phyloP scores from a whole-genome alignment of 352 stramenopile species.

The Globisporangium polare region DNA sequence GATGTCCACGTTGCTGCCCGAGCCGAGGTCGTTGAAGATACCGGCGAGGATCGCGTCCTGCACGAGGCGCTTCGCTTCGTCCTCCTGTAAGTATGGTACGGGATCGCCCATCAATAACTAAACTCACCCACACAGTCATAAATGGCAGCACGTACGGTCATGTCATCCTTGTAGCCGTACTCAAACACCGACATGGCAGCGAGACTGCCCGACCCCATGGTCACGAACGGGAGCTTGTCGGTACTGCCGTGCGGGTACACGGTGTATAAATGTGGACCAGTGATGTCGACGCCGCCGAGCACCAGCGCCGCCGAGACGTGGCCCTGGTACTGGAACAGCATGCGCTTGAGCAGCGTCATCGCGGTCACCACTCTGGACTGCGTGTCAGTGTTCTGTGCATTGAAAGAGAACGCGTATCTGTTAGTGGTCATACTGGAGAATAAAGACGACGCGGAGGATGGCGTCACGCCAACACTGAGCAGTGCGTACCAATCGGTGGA shows the following conservation, averaged over 20 bases:
- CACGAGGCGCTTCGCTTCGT: conserved; percentile 95
- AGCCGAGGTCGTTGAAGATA: conserved; percentile 99
- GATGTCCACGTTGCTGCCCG: conserved; percentile 95
- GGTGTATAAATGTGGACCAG: conserved; percentile 96
- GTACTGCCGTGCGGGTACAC: conserved; percentile 98
- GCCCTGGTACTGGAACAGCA: conserved; percentile 97
- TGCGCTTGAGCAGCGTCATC: conserved; percentile 96
- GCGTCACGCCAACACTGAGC: neutral
- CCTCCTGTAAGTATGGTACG: too few species aligned
- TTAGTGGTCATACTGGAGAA: too few species aligned
- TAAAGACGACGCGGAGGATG: too few species aligned
- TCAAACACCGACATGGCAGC: conserved; percentile 98
- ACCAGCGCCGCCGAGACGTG: conserved; percentile 95
- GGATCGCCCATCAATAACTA: too few species aligned
- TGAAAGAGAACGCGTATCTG: too few species aligned
- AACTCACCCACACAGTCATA: too few species aligned
- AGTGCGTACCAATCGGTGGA: conserved; percentile 89
- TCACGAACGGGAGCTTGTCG: conserved; percentile 97
- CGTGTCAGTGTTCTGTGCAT: conserved; percentile 66
- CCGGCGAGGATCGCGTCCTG: conserved; percentile 95
- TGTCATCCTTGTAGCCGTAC: conserved; percentile 92
- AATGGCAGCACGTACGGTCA: conserved; percentile 55
- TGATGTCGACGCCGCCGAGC: conserved; percentile 96
- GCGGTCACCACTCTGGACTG: conserved; percentile 94
- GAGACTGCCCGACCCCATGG: conserved; percentile 98